Conservation (phyloP, 257 asterid species). For the Ehretia macrophylla region DNA sequence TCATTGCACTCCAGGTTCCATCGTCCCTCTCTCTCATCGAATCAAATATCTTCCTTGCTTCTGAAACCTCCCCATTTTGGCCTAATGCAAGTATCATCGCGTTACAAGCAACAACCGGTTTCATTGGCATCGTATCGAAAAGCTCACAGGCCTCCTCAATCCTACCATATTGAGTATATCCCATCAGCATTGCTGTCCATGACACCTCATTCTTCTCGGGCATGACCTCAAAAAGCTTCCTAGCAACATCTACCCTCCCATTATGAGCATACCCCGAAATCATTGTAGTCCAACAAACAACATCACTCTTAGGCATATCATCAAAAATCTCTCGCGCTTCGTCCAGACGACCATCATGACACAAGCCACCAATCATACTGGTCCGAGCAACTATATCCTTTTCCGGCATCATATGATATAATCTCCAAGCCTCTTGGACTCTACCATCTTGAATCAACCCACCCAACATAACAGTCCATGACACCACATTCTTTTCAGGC, state of each 20-base stretch:
- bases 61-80: not conserved
- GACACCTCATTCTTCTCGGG: no score
- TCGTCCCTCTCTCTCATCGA: not conserved
- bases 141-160: no score
- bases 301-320: not conserved
- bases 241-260: no score
- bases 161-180: no score
- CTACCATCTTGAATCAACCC: not conserved
- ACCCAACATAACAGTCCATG: not conserved
- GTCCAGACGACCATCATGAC: not conserved
- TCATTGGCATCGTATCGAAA: no score
- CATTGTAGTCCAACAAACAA: conserved; percentile 1
- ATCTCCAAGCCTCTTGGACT: not conserved
- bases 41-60: conserved; percentile 1
- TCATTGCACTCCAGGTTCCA: not conserved
- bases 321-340: not conserved
- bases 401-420: not conserved
- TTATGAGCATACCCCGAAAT: no score
- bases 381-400: not conserved
- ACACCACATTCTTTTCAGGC: not conserved
- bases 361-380: not conserved
- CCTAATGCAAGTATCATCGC: no score
- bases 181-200: no score
- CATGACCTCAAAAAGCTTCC: no score
- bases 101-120: no score